Evolutionary conservation across 2,329 filamentous ascomycete genomes (phyloP).

Genomic region (Botrytis paeoniae): DNA sequence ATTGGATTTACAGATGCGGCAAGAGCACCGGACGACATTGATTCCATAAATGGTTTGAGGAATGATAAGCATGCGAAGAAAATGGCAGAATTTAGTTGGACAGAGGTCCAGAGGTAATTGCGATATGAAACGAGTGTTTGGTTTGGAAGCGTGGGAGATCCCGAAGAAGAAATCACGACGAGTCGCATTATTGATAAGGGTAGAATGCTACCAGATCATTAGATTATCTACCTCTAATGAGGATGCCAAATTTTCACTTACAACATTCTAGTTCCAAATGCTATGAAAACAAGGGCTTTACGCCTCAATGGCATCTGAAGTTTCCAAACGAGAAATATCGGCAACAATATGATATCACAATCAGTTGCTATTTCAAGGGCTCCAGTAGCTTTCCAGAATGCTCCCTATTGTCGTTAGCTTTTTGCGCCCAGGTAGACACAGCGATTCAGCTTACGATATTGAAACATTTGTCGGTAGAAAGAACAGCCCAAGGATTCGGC

Average conservation of each 20-base stretch:
- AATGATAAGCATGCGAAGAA: slow-evolving; percentile 28
- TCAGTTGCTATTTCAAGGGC: slow-evolving; percentile 48
- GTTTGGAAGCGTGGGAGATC: slow-evolving; percentile 16
- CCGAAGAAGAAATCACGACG: slow-evolving; percentile 21
- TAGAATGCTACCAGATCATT: slow-evolving; percentile 37
- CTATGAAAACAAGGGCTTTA: slow-evolving; percentile 25
- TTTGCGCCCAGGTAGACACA: not conserved
- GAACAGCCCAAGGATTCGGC: slow-evolving; percentile 31
- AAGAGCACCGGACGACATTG: slow-evolving; percentile 25
- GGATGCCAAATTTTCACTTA: slow-evolving; percentile 29
- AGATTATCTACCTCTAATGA: not conserved
- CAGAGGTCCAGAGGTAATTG: slow-evolving; percentile 25
- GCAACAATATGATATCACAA: slow-evolving; percentile 45
- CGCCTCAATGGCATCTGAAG: slow-evolving; percentile 43
- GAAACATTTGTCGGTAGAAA: slow-evolving; percentile 27
- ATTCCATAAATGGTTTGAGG: slow-evolving; percentile 29
- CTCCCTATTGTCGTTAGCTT: not conserved
- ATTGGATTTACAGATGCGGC: slow-evolving; percentile 23
- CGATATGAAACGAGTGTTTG: slow-evolving; percentile 24
- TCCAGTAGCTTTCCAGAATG: slow-evolving; percentile 49
- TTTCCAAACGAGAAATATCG: slow-evolving; percentile 46
- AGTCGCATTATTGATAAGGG: slow-evolving; percentile 33
- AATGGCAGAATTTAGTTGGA: slow-evolving; percentile 29
- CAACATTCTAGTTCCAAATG: slow-evolving; percentile 36
- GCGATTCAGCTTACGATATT: slow-evolving; percentile 23